Conservation (phyloP, 148 eudicot genomes). For the Salicornia ramosissima region DNA sequence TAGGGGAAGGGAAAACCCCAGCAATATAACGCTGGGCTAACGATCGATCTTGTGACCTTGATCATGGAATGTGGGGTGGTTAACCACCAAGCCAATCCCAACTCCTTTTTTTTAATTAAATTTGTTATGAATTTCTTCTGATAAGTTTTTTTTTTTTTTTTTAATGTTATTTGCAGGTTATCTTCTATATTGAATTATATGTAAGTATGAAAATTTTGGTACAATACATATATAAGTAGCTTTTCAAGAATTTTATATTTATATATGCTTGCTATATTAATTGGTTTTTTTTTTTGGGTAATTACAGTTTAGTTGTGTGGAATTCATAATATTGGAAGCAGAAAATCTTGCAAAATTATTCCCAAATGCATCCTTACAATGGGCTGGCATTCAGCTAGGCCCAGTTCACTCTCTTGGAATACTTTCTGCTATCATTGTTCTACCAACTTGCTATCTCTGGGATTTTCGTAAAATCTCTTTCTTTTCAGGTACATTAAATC, state of each 20-base stretch:
- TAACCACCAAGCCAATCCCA: no score
- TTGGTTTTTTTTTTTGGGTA: no score
- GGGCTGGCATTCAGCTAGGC: constrained; percentile 44
- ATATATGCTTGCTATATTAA: not conserved
- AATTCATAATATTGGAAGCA: constrained; percentile 82
- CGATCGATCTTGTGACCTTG: no score
- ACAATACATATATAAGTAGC: no score
- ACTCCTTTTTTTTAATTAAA: no score
- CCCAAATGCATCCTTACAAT: constrained; percentile 50
- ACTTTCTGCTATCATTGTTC: constrained; percentile 49
- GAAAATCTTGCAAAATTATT: constrained; percentile 70
- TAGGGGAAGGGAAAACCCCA: no score
- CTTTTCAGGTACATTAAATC: constrained; percentile 52
- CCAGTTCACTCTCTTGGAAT: constrained; percentile 64
- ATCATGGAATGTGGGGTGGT: no score
- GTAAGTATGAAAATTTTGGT: constrained; percentile 41
- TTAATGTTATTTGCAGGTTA: constrained; percentile 46
- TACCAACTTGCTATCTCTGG: constrained; percentile 65
- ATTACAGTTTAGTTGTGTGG: constrained; percentile 80
- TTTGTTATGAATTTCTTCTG: constrained; percentile 10
- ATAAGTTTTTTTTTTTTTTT: not conserved
- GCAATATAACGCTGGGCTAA: no score
- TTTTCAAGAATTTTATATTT: not conserved
- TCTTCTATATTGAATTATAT: constrained; percentile 72
- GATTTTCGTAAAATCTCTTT: constrained; percentile 69